These are phyloP conservation scores for Aspergillus novofumigatus DNA, from an alignment of 2,329 filamentous ascomycete species.

Conservation along the genomic window DNA sequence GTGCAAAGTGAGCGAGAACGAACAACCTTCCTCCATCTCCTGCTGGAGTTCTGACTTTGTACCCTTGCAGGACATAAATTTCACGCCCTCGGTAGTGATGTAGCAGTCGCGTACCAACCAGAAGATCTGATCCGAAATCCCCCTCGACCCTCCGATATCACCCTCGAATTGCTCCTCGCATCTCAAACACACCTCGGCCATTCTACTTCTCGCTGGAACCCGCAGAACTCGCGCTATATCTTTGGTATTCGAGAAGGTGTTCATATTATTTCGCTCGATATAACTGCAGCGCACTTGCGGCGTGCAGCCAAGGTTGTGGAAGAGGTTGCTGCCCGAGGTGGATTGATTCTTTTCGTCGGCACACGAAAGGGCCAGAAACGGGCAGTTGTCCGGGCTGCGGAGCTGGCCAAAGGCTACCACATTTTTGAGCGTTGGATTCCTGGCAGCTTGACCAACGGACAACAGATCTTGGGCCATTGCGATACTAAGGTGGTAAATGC, in stretches of 20 bases:
- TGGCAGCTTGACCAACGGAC: slow-evolving; percentile 85
- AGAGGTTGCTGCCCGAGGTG: slow-evolving; percentile 76
- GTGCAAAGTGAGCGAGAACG: slow-evolving; percentile 21
- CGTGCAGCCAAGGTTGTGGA: slow-evolving; percentile 89
- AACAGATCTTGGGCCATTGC: slow-evolving; percentile 74
- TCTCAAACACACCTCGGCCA: slow-evolving; percentile 88
- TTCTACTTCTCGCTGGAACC: slow-evolving; percentile 88
- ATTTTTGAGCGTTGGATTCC: slow-evolving; percentile 91
- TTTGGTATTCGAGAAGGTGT: slow-evolving; percentile 82
- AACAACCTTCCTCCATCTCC: background rate
- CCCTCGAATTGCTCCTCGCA: slow-evolving; percentile 85
- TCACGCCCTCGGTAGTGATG: slow-evolving; percentile 27
- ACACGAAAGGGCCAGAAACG: slow-evolving; percentile 78
- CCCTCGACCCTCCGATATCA: slow-evolving; percentile 72
- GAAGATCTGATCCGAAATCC: slow-evolving; percentile 58
- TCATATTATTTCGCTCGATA: slow-evolving; percentile 89
- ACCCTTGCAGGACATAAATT: slow-evolving; percentile 25
- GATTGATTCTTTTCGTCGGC: slow-evolving; percentile 85
- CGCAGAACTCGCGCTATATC: slow-evolving; percentile 89
- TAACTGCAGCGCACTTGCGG: slow-evolving; percentile 83
- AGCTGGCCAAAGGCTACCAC: slow-evolving; percentile 75
- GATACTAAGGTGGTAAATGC: slow-evolving; percentile 72
- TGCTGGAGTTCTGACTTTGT: too few species aligned
- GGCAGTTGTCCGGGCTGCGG: slow-evolving; percentile 74
- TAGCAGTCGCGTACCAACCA: slow-evolving; percentile 28